These are phyloP conservation scores for Syzygium malaccense DNA, from an alignment of 441 rosid species.

Conservation along the genomic window DNA sequence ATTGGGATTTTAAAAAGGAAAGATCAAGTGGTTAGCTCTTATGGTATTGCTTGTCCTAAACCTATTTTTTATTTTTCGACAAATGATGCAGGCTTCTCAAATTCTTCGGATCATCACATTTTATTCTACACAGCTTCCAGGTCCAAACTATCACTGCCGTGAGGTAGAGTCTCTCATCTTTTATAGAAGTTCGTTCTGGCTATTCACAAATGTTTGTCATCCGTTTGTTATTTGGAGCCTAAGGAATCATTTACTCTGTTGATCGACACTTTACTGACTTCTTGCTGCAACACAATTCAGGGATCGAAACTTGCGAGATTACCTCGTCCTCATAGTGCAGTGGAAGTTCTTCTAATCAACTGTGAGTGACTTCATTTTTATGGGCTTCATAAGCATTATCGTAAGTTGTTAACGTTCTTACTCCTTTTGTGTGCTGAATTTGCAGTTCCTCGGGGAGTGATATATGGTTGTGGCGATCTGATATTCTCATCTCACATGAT, in stretches of 20 bases:
- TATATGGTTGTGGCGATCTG: constrained; percentile 96
- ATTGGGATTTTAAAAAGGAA: background rate
- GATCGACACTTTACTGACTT: background rate
- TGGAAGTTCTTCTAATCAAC: constrained; percentile 73
- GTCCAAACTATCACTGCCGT: constrained; percentile 98
- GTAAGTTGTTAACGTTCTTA: constrained; percentile 6
- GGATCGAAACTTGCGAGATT: constrained; percentile 83
- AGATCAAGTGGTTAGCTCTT: background rate
- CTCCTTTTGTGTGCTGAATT: constrained; percentile 16
- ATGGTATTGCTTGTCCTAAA: background rate
- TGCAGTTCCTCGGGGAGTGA: constrained; percentile 91
- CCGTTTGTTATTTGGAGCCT: background rate
- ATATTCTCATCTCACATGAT: constrained; percentile 99
- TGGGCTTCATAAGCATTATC: background rate
- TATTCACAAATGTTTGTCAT: background rate
- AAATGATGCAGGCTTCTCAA: constrained; percentile 63
- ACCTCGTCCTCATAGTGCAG: constrained; percentile 67
- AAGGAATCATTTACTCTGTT: background rate
- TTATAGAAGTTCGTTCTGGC: background rate
- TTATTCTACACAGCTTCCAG: constrained; percentile 98
- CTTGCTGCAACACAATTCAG: constrained; percentile 28
- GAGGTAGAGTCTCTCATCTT: constrained; percentile 45
- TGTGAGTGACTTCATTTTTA: constrained; percentile 37
- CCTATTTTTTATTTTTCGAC: background rate
- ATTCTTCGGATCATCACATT: constrained; percentile 80